Conservation (phyloP, 2,329 filamentous ascomycete species). For the Fusarium tanahbumbuense region DNA sequence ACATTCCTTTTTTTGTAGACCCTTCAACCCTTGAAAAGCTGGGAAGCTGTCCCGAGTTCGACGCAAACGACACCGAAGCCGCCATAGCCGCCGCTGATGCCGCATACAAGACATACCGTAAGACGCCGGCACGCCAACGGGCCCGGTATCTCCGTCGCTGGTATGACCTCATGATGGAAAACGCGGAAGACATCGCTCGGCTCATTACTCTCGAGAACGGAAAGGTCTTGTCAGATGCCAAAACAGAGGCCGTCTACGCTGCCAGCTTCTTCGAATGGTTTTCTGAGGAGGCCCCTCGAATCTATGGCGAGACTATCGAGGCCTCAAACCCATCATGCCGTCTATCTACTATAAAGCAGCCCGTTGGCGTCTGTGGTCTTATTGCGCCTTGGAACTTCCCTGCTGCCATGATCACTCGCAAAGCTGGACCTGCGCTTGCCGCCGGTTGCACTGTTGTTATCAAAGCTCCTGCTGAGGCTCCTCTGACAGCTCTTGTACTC, state of each 20-base stretch:
- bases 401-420: constrained; percentile 63
- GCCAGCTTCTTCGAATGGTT: constrained; percentile 74
- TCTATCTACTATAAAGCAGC: constrained; percentile 49
- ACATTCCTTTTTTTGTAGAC: constrained; percentile 58
- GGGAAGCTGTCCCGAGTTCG: constrained; percentile 78
- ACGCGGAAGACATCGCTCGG: constrained; percentile 73
- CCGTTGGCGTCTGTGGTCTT: constrained; percentile 52
- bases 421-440: constrained; percentile 67
- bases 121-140: constrained; percentile 69
- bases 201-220: constrained; percentile 79
- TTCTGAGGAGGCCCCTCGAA: constrained; percentile 70
- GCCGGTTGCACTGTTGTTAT: constrained; percentile 82
- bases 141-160: constrained; percentile 71
- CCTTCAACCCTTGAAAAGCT: constrained; percentile 77
- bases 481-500: constrained; percentile 85
- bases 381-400: constrained; percentile 68
- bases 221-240: constrained; percentile 72
- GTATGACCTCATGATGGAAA: constrained; percentile 74
- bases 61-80: constrained; percentile 72
- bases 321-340: constrained; percentile 70
- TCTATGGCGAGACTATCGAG: constrained; percentile 60
- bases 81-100: constrained; percentile 77
- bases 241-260: constrained; percentile 68
- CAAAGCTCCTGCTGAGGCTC: constrained; percentile 90
- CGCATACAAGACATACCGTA: constrained; percentile 67